Evolutionary conservation across 352 stramenopile genomes (phyloP).

Genomic region (Pythium chondricola): DNA sequence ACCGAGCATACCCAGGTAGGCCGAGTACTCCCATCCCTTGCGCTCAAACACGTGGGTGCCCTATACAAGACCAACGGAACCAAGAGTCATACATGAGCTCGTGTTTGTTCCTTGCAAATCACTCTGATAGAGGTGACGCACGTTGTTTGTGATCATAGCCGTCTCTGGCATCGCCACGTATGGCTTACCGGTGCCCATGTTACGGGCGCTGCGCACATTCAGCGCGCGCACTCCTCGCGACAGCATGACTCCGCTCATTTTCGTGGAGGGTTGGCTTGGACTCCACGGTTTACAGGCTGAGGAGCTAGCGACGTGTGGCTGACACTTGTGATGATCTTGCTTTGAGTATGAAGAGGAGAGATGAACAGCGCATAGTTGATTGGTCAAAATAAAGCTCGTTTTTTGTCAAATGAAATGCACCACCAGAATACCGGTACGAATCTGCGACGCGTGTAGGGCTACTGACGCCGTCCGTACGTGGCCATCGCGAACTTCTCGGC

Average conservation of each 20-base stretch:
- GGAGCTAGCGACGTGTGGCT: slow-evolving; percentile 2
- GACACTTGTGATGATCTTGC: neutral
- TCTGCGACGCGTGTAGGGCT: neutral
- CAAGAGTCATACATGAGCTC: neutral
- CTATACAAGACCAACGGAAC: slow-evolving; percentile 21
- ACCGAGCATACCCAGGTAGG: slow-evolving; percentile 68
- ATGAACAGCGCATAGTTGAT: slow-evolving; percentile 6
- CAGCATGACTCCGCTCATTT: slow-evolving; percentile 31
- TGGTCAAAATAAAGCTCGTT: slow-evolving; percentile 6
- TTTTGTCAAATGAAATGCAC: slow-evolving; percentile 19
- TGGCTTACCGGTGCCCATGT: slow-evolving; percentile 47
- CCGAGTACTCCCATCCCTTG: slow-evolving; percentile 83
- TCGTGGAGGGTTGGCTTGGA: slow-evolving; percentile 6
- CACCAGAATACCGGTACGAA: slow-evolving; percentile 12
- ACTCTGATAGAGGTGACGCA: slow-evolving; percentile 21
- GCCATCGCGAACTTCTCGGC: slow-evolving; percentile 53
- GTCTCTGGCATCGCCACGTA: slow-evolving; percentile 83
- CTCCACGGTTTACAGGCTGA: slow-evolving; percentile 19
- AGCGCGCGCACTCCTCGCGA: slow-evolving; percentile 27
- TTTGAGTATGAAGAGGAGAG: slow-evolving; percentile 1
- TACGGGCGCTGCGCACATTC: slow-evolving; percentile 30
- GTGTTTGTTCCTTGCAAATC: neutral
- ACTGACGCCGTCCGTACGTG: slow-evolving; percentile 38
- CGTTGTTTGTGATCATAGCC: slow-evolving; percentile 84
- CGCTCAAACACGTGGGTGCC: slow-evolving; percentile 70